Evolutionary conservation across 163 green algal species (phyloP).

Genomic region (Scenedesmus sp.): DNA sequence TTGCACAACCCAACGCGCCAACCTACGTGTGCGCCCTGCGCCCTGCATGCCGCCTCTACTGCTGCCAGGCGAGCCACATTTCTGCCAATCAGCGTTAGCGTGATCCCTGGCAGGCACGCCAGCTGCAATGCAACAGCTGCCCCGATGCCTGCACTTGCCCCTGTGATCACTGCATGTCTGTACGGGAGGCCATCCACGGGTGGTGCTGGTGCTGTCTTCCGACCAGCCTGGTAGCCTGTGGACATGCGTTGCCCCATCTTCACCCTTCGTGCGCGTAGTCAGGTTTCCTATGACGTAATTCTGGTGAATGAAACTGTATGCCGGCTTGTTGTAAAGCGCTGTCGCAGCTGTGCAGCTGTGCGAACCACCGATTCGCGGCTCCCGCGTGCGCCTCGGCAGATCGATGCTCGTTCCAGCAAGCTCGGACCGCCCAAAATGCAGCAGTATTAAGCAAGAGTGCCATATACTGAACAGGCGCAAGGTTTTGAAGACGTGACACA

Average conservation of each 20-base stretch:
- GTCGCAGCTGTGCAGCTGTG: neutral
- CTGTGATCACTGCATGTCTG: constrained; percentile 26
- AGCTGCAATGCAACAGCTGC: constrained; percentile 33
- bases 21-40: constrained; percentile 3
- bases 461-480: too few species aligned
- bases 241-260: neutral
- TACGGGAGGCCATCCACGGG: neutral
- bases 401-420: neutral
- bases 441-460: neutral
- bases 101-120: constrained; percentile 17
- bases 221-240: neutral
- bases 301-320: too few species aligned
- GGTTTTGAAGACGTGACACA: neutral
- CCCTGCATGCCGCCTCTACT: neutral
- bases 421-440: neutral
- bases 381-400: neutral
- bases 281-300: too few species aligned
- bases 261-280: neutral
- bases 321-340: too few species aligned
- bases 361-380: neutral
- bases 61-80: neutral
- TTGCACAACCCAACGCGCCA: neutral
- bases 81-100: neutral
- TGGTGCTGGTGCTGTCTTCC: neutral
- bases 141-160: constrained; percentile 24